phyloP scores from a whole-genome alignment of 2,329 filamentous ascomycete species.

The Cladosporium phlei region DNA sequence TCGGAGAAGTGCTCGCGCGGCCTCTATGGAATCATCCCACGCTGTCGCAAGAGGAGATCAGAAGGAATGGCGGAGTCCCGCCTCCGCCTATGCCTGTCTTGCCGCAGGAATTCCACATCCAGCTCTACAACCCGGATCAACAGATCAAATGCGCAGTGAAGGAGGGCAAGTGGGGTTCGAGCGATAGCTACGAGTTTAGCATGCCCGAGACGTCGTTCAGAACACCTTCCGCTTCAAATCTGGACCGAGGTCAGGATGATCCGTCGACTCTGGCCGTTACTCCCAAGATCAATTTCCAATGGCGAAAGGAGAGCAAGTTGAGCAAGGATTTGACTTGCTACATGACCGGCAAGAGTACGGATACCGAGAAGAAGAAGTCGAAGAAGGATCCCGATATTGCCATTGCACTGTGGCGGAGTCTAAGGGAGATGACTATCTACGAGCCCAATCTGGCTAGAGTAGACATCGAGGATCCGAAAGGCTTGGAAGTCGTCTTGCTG shows the following conservation, averaged over 20 bases:
- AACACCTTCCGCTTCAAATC: conserved; percentile 67
- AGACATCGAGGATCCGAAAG: conserved; percentile 90
- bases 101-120: conserved; percentile 74
- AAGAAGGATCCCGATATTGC: conserved; percentile 81
- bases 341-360: conserved; percentile 70
- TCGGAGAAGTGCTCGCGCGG: conserved; percentile 76
- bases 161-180: conserved; percentile 72
- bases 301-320: conserved; percentile 82
- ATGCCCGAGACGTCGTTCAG: conserved; percentile 83
- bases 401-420: conserved; percentile 75
- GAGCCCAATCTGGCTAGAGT: conserved; percentile 87
- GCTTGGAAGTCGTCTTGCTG: conserved; percentile 75
- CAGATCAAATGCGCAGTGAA: conserved; percentile 66
- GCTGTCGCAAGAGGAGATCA: conserved; percentile 74
- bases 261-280: conserved; percentile 48
- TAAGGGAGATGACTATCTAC: conserved; percentile 80
- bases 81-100: conserved; percentile 66
- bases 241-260: conserved; percentile 69
- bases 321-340: conserved; percentile 86
- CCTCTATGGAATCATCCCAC: conserved; percentile 83
- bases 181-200: conserved; percentile 84
- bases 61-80: conserved; percentile 60
- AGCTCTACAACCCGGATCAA: conserved; percentile 92
- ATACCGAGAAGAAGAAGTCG: conserved; percentile 60
- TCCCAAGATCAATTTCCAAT: conserved; percentile 77